These are phyloP conservation scores for Termitomyces sp. DNA, from an alignment of 768 basidiomycete species.

Conservation along the genomic window DNA sequence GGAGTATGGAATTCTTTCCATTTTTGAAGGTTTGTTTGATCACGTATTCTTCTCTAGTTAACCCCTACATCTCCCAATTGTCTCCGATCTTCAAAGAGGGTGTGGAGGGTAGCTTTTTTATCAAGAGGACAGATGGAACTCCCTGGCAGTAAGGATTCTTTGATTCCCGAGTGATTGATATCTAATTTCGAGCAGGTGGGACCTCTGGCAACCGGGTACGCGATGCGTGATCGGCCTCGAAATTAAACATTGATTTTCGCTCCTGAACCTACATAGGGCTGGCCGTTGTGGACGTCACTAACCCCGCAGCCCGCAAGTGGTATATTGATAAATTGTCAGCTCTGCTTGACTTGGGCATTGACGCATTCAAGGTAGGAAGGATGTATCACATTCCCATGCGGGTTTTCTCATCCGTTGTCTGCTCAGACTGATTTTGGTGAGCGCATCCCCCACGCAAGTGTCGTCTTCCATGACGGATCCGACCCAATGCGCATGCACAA, in stretches of 20 bases:
- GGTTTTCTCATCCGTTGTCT: not conserved
- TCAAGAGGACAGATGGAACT: constrained; percentile 64
- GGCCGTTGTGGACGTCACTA: constrained; percentile 62
- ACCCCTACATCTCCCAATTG: constrained; percentile 70
- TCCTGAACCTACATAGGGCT: constrained; percentile 27
- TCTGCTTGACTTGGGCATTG: constrained; percentile 55
- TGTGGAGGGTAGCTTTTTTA: constrained; percentile 63
- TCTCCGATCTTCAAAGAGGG: constrained; percentile 72
- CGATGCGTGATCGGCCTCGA: not conserved
- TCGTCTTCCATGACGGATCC: constrained; percentile 64
- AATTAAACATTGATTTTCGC: not conserved
- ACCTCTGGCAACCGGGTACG: constrained; percentile 59
- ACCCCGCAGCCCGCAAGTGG: constrained; percentile 55
- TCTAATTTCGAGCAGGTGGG: constrained; percentile 38
- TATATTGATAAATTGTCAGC: constrained; percentile 47
- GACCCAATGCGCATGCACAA: constrained; percentile 75
- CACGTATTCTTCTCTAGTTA: constrained; percentile 40
- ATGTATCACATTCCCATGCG: not conserved
- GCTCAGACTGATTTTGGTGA: constrained; percentile 74
- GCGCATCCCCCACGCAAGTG: constrained; percentile 65
- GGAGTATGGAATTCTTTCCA: constrained; percentile 40
- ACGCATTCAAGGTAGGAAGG: constrained; percentile 52
- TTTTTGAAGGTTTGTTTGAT: not conserved
- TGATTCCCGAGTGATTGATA: constrained; percentile 3
- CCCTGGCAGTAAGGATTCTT: constrained; percentile 58